Evolutionary conservation across 768 basidiomycete genomes (phyloP), one percentile per base, ranked within the genome.

Genomic region (Cystobasidium tubakii): DNA sequence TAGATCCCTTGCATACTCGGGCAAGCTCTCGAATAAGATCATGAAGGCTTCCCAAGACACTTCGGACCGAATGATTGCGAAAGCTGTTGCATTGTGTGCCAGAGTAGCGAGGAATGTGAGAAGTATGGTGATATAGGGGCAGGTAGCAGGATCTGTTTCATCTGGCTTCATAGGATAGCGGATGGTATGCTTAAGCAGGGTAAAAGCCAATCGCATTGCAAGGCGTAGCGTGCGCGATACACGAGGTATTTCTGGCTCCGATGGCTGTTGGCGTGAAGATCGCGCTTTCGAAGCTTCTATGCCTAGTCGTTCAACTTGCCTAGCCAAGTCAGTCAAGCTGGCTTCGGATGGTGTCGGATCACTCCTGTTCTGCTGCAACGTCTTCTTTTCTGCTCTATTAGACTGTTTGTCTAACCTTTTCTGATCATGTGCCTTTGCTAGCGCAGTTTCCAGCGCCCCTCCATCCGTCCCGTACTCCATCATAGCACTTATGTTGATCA

Each of bases 41-140:
- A 88, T 85, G 65, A 98, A 83, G 12, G 87, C 85, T 3, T 85
- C 83, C 96, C 95, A 98, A 0, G 95, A 95, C 9, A 99, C 84
- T 50, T 85, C 83, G 13, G 90, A 86, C 78, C 92, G 89, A 31
- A 98, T 82, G 1, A 88, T 82, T 0, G 83, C 81, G 33, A 88
- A 84, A 0, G 87, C 87, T 19, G 84, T 84, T 0, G 85, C 78
- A 74, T 91, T 86, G 77, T 88, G 89, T 66, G 88, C 81, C 34
- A 91, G 80, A 0, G 90, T 92, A 0, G 88, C 84, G 29, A 99
- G 84, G 85, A 97, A 98, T 0, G 95, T 98, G 65, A 97, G 84
- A 55, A 95, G 80, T 74, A 91, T 82, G 0, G 90, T 86, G 66
- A 96, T 86, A 81, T 97, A 98, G 0, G 96, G 91, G 78, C 94